phyloP scores from a whole-genome alignment of 2,329 filamentous ascomycete species.

The Xylariaceae sp. region DNA sequence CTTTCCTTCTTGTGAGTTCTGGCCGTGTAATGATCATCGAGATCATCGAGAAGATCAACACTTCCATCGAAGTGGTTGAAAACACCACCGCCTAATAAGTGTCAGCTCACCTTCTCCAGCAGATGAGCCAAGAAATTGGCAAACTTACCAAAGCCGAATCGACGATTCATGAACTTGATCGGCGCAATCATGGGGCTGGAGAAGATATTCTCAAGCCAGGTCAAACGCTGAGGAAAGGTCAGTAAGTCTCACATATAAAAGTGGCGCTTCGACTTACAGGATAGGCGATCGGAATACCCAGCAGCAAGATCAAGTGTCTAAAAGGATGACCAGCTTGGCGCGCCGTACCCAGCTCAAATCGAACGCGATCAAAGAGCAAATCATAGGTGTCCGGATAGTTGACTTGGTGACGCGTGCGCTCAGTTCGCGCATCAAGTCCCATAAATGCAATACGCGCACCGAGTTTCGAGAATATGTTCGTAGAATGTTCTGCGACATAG shows the following conservation, averaged over 20 bases:
- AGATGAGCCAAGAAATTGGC: too few relatives aligned
- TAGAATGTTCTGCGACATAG: conserved; percentile 82
- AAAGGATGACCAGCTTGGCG: conserved; percentile 67
- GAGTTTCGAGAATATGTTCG: conserved; percentile 79
- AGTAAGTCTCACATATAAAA: conserved; percentile 7
- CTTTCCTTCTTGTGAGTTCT: conserved; percentile 88
- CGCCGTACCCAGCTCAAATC: conserved; percentile 65
- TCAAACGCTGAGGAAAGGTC: conserved; percentile 57
- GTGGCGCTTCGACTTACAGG: conserved; percentile 49
- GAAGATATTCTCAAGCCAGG: conserved; percentile 95
- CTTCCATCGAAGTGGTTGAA: conserved; percentile 95
- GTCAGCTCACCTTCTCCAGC: neutral
- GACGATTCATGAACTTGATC: conserved; percentile 81
- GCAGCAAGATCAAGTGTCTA: conserved; percentile 78
- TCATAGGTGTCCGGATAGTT: conserved; percentile 93
- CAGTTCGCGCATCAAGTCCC: conserved; percentile 87
- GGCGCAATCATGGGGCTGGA: conserved; percentile 81
- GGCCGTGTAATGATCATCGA: conserved; percentile 95
- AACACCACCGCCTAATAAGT: conserved; percentile 58
- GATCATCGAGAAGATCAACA: conserved; percentile 84
- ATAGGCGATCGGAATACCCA: conserved; percentile 84
- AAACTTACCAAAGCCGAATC: conserved; percentile 66
- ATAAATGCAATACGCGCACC: conserved; percentile 80
- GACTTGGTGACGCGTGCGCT: conserved; percentile 88
- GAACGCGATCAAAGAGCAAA: conserved; percentile 70